Evolutionary conservation across 345 rosid species (phyloP), one percentile per base, ranked within the genome.

Genomic region (Eucalyptus grandis): DNA sequence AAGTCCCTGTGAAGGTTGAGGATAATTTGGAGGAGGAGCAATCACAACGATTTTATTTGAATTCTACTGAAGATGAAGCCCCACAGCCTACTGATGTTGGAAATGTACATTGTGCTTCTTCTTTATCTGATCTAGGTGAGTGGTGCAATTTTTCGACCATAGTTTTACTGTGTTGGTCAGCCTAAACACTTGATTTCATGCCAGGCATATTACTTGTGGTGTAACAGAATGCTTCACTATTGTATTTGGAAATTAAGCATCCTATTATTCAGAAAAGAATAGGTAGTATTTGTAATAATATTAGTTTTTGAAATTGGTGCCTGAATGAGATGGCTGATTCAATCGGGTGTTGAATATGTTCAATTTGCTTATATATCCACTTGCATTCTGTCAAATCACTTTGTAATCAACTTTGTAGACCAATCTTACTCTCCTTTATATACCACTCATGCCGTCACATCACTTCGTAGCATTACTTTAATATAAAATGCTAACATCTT

Each of bases 41-140:
- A 89, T 40, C 81, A 24, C 88, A 87, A 67, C 93, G 53, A 88
- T 88, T 94, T 87, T 92, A 91, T 86, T 87, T 90, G 62, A 89
- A 87, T 72, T 96, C 98, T 80, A 72, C 91, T 88, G 98, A 95
- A 90, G 93, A 88, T 90, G 96, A 94, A 81, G 93, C 49, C 58
- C 87, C 92, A 65, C 34, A 88, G 56, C 91, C 90, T 77, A 82
- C 90, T 90, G 91, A 92, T 90, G 95, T 50, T 86, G 92, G 88
- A 86, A 77, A 88, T 87, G 72, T 88, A 34, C 90, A 87, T 88
- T 91, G 92, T 90, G 92, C 92, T 37, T 91, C 94, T 31, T 86
- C 92, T 87, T 85, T 95, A 81, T 85, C 89, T 72, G 92, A 91
- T 86, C 94, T 93, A 86, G 94, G 99, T 97, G 91, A 95, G 97